These are phyloP conservation scores for Kalmanozyma brasiliensis DNA, from an alignment of 1,284 basidiomycete species.

Conservation along the genomic window DNA sequence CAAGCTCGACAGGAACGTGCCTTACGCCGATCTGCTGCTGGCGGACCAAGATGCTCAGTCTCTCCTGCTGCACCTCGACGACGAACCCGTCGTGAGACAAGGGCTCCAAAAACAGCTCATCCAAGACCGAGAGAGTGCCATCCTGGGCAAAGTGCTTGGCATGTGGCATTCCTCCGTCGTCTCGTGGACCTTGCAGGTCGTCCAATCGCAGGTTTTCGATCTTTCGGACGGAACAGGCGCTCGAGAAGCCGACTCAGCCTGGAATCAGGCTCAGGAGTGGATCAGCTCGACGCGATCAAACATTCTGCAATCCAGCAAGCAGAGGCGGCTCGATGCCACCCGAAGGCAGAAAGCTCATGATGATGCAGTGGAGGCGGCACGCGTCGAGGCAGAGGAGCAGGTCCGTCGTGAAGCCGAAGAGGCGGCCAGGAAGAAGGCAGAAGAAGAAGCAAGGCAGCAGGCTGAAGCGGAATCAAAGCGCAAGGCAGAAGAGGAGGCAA, in stretches of 20 bases:
- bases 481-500: conserved; percentile 5
- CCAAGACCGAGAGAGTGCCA: conserved; percentile 10
- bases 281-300: neutral
- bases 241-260: neutral
- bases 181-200: conserved; percentile 15
- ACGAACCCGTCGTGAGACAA: neutral
- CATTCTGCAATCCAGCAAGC: neutral
- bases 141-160: conserved; percentile 12
- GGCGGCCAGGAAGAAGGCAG: conserved; percentile 3
- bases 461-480: conserved; percentile 3
- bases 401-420: conserved; percentile 3
- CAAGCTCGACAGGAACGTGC: neutral
- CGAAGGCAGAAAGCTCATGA: conserved; percentile 9
- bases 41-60: conserved; percentile 9
- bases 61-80: conserved; percentile 7
- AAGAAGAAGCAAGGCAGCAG: neutral
- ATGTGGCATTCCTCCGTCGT: conserved; percentile 33
- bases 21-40: neutral
- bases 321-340: conserved; percentile 7
- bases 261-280: conserved; percentile 9
- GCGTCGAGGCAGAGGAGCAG: conserved; percentile 3
- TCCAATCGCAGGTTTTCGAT: conserved; percentile 18
- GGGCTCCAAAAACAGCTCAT: conserved; percentile 13
- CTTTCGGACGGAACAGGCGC: neutral
- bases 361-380: conserved; percentile 11